A percentile compares a stretch with the other conserved stretches of the same genome.
Evolutionary conservation across 2,329 filamentous ascomycete genomes (phyloP).

Genomic region (Ceratocystis alfenasii): DNA sequence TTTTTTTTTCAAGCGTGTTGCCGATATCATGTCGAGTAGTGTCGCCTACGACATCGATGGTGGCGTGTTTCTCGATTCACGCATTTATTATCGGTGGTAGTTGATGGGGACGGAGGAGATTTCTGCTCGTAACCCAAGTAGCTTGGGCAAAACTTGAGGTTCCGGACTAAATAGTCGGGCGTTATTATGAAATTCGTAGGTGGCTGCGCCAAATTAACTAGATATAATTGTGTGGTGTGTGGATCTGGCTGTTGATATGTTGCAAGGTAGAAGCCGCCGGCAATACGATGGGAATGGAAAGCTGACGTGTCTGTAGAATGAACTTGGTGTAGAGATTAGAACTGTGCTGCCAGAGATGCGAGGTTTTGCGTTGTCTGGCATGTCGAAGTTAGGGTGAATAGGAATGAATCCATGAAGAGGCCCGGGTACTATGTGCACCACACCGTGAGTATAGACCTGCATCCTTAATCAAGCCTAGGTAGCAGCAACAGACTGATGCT

Average conservation of each 20-base stretch:
- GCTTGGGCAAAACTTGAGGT: neutral
- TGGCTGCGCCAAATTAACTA: neutral
- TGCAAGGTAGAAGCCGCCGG: neutral
- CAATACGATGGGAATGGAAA: neutral
- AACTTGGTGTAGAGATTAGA: neutral
- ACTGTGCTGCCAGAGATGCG: neutral
- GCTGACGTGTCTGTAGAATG: neutral
- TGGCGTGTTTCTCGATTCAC: neutral
- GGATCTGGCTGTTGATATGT: neutral
- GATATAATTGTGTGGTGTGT: neutral
- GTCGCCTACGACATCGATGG: neutral
- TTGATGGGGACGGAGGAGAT: neutral
- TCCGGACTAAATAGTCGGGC: neutral
- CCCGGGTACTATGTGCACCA: neutral
- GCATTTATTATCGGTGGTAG: neutral
- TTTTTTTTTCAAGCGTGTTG: neutral
- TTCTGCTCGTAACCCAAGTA: neutral
- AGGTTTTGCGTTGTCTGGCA: no score
- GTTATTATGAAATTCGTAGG: neutral
- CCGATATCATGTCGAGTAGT: neutral
- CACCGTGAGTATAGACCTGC: neutral
- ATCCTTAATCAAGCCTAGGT: neutral
- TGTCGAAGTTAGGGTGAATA: no score
- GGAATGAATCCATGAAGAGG: no score
- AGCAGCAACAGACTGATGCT: slow-evolving; percentile 5